These are phyloP conservation scores for Aspergillus texensis DNA, from an alignment of 2,329 filamentous ascomycete species.

Conservation along the genomic window DNA sequence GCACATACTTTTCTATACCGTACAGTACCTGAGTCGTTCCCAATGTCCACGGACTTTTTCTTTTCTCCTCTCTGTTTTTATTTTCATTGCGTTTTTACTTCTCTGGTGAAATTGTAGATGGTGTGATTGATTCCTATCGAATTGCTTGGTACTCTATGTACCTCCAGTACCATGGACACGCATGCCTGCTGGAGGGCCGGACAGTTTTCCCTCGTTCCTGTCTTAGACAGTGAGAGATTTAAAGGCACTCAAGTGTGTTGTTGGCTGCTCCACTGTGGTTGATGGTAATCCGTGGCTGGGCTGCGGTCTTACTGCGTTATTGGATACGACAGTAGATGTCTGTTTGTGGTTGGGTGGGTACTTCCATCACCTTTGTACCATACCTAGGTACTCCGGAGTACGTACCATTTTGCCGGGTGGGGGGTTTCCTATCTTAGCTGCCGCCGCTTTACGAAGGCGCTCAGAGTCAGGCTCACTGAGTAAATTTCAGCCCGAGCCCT, in stretches of 20 bases:
- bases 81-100: neutral
- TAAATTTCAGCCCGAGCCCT: too few species aligned
- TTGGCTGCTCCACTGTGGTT: neutral
- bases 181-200: neutral
- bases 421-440: too few species aligned
- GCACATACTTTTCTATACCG: neutral
- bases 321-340: neutral
- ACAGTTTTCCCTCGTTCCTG: neutral
- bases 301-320: neutral
- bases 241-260: neutral
- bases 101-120: neutral
- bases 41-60: neutral
- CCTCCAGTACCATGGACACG: neutral
- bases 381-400: too few species aligned
- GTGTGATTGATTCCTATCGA: neutral
- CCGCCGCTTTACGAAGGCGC: too few species aligned
- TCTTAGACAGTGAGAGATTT: neutral
- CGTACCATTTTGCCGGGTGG: too few species aligned
- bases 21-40: neutral
- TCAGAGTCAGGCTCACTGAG: too few species aligned
- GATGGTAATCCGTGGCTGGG: neutral
- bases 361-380: neutral
- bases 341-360: slow-evolving; percentile 1
- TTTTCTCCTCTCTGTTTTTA: neutral
- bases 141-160: neutral